Evolutionary conservation across 2,329 filamentous ascomycete species (phyloP), one percentile per base, ranked within the genome.

Genomic region (Nemania sp.): DNA sequence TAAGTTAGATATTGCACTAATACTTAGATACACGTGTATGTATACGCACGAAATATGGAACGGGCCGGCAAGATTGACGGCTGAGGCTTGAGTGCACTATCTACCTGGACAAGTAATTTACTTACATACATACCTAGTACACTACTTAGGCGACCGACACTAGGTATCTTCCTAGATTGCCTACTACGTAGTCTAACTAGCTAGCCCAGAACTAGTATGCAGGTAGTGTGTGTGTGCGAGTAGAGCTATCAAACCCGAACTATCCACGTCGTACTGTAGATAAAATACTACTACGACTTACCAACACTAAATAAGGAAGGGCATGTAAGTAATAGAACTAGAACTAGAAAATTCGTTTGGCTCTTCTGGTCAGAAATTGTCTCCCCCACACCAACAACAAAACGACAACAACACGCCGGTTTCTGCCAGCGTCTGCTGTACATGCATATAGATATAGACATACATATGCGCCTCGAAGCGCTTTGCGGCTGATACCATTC

Each of bases 1-100:
- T 51, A 51, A 3, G 20, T 27, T 24, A 24, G 4, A 13, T 2
- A 13, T 22, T 53, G 24, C 38, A 52, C 45, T 52, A 58, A 24
- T 57, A 57, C 22, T 15, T 62, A n/a, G n/a, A n/a, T n/a, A 62
- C 53, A 56, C 53, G 51, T 45, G 20, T 59, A 64, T 59, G 52
- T 35, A 49, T 64, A 47, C 54, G 54, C 62, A 68, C 66, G 62
- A 53, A 55, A 55, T 69, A 69, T 62, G 71, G 70, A 54, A 70
- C 69, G 59, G 60, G 49, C 68, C 66, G 59, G 63, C 55, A 58
- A 68, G 56, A 27, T 67, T 45, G 58, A 64, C 53, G 61, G 58
- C 56, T 18, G 64, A 53, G 59, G 64, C 54, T 51, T 59, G 53
- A 29, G 45, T 47, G 43, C 27, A 22, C 51, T 54, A 10, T 22